Conservation (phyloP, 169 alveolate genomes). For the Plasmodium fragile region DNA sequence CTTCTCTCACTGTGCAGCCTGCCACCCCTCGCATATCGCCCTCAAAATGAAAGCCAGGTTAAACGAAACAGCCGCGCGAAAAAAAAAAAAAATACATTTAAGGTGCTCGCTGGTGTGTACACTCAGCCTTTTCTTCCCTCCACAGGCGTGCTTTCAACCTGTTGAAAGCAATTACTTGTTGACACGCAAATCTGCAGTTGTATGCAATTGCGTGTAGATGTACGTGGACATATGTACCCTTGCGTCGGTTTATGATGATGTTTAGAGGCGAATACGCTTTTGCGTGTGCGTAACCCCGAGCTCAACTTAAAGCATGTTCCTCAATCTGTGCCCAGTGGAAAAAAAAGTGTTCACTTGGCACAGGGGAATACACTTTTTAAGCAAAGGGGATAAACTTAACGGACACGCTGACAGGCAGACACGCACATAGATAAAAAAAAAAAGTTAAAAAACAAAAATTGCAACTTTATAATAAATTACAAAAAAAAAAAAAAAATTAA, state of each 20-base stretch:
- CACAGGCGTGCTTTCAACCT: not conserved
- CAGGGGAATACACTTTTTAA: not conserved
- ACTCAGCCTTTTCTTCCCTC: not conserved
- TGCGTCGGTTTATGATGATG: not conserved
- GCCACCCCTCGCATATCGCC: not conserved
- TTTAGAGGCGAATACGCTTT: not conserved
- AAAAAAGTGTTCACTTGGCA: not conserved
- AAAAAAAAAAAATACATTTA: no score
- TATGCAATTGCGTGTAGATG: not conserved
- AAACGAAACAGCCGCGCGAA: not conserved
- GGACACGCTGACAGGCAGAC: not conserved
- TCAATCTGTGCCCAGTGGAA: not conserved
- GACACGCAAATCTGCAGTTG: not conserved
- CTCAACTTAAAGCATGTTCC: not conserved
- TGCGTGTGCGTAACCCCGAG: not conserved
- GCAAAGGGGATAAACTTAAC: not conserved
- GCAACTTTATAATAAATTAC: conserved; percentile 8
- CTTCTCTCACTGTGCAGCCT: not conserved
- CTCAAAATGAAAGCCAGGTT: not conserved
- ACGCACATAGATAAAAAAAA: not conserved
- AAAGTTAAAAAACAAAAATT: conserved; percentile 45
- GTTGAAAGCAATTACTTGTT: not conserved
- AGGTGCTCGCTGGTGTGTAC: not conserved
- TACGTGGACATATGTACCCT: not conserved
- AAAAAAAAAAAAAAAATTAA: conserved; percentile 14